Evolutionary conservation across 208 protist genomes (phyloP), one percentile per base, ranked within the genome.

Genomic region (Wallacemonas sp.): DNA sequence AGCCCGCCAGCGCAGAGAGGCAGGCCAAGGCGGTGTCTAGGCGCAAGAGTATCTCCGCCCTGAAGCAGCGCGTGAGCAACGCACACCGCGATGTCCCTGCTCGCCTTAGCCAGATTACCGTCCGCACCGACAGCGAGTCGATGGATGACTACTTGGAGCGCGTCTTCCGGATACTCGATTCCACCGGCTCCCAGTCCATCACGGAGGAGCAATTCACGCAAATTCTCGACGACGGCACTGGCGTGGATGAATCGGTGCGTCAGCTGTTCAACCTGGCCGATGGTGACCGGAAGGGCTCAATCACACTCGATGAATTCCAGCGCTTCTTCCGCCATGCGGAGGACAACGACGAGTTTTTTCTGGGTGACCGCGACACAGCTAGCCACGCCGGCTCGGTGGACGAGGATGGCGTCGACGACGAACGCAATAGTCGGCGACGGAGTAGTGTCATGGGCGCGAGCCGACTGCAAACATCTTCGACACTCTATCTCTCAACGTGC

Each of bases 291-390:
- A 73, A 80, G 42, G 82, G 76, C 8, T 69, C 24, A 37, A 41
- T 89, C 1, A 72, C 59, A 44, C 68, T 63, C 32, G 58, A 57
- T 15, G 74, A 85, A 32, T 85, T 89, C 24, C 62, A 73, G 26
- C 68, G 62, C 21, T 80, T 71, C 42, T 80, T 80, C 15, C 46
- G 68, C 2, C 60, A 66, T 38, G 60, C 57, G 0, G 63, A 79
- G 36, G 59, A 68, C 19, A 68, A 55, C 39, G 67, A 46, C 3
- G 62, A 63, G 19, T 73, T 52, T 37, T 46, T 78, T 4, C 72
- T 69, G 26, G 66, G 55, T 3, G 72, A 78, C 27, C 45, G 59
- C 6, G 65, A 69, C 53, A 78, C 5, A 45, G 53, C 9, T 9
- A 37, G 44, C 55, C 36, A 3, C 15, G 50, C 33, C 29, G 9